Evolutionary conservation across 805 yeast genomes (phyloP).

Genomic region (Torulaspora delbrueckii): DNA sequence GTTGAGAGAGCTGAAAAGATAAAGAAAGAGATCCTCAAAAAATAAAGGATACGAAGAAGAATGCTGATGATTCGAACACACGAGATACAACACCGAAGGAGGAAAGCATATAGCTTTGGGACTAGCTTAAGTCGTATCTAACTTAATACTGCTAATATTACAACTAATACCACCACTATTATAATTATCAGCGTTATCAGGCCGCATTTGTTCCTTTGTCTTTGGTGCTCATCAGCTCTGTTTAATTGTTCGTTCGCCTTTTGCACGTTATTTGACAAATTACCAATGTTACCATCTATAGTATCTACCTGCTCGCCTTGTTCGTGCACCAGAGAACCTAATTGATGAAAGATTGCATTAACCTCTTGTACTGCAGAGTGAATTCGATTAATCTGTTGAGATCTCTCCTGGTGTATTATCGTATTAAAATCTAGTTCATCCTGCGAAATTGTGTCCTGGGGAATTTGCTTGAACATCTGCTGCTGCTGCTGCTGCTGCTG

Average conservation of each 20-base stretch:
- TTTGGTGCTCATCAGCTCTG: constrained; percentile 74
- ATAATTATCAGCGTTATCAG: constrained; percentile 59
- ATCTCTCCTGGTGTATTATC: constrained; percentile 64
- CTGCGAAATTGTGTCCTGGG: constrained; percentile 37
- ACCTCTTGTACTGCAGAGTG: constrained; percentile 79
- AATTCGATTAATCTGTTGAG: constrained; percentile 64
- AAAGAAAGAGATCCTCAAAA: constrained; percentile 33
- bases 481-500: constrained; percentile 34
- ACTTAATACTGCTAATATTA: constrained; percentile 47
- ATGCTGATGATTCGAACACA: not conserved
- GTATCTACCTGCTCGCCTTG: constrained; percentile 84
- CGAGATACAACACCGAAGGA: not conserved
- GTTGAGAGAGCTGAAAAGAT: constrained; percentile 50
- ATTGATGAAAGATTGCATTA: constrained; percentile 76
- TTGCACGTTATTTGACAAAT: constrained; percentile 58
- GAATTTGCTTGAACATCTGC: constrained; percentile 33
- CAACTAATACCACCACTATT: constrained; percentile 51
- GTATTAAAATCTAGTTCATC: constrained; percentile 61
- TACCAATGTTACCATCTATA: constrained; percentile 71
- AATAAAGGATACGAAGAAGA: constrained; percentile 6
- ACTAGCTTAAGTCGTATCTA: constrained; percentile 2
- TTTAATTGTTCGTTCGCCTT: constrained; percentile 65
- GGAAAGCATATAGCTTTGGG: not conserved
- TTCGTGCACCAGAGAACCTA: constrained; percentile 71
- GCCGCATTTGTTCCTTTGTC: constrained; percentile 65